Conservation (phyloP, 176 grass and related monocot genomes). For the Paspalum vaginatum region DNA sequence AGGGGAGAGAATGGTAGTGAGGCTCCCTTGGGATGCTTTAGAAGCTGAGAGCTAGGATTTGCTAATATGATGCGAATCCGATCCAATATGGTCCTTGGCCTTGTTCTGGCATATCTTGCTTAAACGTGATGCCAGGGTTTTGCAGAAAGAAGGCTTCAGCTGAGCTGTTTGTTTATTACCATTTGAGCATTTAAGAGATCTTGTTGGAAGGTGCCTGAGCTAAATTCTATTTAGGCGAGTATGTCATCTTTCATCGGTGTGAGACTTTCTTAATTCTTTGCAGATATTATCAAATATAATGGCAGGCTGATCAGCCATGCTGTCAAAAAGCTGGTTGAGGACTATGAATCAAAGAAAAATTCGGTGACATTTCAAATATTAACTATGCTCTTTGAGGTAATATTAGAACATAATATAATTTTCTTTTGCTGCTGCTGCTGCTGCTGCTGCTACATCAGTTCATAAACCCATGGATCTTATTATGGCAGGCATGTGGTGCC, state of each 20-base stretch:
- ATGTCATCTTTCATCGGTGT: neutral
- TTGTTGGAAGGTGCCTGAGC: neutral
- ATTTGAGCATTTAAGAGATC: neutral
- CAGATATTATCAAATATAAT: conserved; percentile 91
- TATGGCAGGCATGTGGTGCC: conserved; percentile 80
- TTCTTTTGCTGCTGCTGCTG: neutral
- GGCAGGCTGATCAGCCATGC: conserved; percentile 76
- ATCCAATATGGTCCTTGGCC: neutral
- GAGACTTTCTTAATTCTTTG: conserved; percentile 19
- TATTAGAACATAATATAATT: conserved; percentile 1
- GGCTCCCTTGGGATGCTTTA: neutral
- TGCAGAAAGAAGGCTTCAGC: neutral
- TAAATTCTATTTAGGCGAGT: neutral
- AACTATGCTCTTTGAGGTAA: conserved; percentile 91
- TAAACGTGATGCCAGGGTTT: conserved; percentile 4
- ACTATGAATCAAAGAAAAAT: conserved; percentile 71
- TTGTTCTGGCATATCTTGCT: neutral
- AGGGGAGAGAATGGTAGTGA: neutral
- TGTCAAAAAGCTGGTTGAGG: conserved; percentile 84
- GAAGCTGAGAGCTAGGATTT: neutral
- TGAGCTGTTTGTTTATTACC: neutral
- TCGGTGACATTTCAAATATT: conserved; percentile 80
- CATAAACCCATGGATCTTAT: conserved; percentile 34
- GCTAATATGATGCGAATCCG: neutral
- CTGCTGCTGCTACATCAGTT: conserved; percentile 33